phyloP scores from a whole-genome alignment of 140 eudicot genomes.

The Flaveria floridana region DNA sequence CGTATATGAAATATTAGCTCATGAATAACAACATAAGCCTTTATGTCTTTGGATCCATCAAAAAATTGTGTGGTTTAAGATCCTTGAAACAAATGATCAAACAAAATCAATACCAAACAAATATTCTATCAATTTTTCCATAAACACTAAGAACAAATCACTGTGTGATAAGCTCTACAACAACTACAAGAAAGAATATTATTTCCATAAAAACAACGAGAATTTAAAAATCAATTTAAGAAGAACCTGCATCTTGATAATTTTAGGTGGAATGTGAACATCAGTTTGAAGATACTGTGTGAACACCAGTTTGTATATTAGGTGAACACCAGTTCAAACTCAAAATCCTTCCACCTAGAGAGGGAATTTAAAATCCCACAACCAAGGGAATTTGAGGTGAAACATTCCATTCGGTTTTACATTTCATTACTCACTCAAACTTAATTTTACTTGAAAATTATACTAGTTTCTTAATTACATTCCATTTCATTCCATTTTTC shows the following conservation, averaged over 20 bases:
- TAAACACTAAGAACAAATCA: no score
- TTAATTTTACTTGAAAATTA: no score
- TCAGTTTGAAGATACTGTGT: slow-evolving; percentile 53
- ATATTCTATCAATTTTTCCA: background rate
- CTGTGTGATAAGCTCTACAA: slow-evolving; percentile 44
- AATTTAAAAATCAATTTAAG: background rate
- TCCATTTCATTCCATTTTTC: no score
- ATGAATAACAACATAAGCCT: slow-evolving; percentile 73
- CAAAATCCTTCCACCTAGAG: no score
- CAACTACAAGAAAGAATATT: background rate
- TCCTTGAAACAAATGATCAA: slow-evolving; percentile 48
- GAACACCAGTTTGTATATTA: background rate
- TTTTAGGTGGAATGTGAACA: slow-evolving; percentile 42
- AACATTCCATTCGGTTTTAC: no score
- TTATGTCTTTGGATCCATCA: slow-evolving; percentile 81
- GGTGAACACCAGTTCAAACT: no score
- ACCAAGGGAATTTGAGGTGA: no score
- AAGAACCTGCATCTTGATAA: slow-evolving; percentile 48
- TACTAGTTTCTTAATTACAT: no score
- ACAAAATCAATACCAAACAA: background rate
- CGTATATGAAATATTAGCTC: slow-evolving; percentile 28
- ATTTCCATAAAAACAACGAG: background rate
- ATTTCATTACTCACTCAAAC: no score
- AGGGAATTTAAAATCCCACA: no score
- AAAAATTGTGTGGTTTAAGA: slow-evolving; percentile 75